phyloP scores from a whole-genome alignment of 2,329 filamentous ascomycete species.

The Aureobasidium sp. region DNA sequence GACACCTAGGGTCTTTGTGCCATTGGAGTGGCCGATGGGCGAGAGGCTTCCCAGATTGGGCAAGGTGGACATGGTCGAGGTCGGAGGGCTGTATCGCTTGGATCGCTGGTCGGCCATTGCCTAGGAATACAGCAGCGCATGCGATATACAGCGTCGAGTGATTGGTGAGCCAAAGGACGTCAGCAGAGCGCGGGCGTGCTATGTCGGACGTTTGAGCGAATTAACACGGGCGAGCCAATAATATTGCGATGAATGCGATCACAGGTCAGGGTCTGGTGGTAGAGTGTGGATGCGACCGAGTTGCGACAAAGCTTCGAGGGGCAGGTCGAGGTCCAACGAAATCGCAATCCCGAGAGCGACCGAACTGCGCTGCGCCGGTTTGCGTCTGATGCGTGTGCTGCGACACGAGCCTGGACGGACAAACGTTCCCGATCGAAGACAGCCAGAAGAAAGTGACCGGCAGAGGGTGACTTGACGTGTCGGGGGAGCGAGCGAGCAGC shows the following conservation, averaged over 20 bases:
- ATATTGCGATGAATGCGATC: not conserved
- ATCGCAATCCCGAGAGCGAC: not conserved
- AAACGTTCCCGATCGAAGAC: not conserved
- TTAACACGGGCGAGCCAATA: not conserved
- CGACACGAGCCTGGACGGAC: not conserved
- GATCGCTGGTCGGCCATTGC: constrained; percentile 7
- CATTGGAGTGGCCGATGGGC: not conserved
- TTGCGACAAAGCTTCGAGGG: constrained; percentile 4
- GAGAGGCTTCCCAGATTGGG: not conserved
- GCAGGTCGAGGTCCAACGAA: not conserved
- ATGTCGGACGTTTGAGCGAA: not conserved
- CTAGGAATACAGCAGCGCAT: not conserved
- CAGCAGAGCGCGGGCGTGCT: not conserved
- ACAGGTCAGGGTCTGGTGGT: not conserved
- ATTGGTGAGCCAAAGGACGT: not conserved
- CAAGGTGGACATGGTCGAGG: not conserved
- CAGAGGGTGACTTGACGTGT: not conserved
- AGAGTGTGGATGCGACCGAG: not conserved
- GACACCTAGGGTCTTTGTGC: not conserved
- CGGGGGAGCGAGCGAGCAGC: not conserved
- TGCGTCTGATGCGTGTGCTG: not conserved
- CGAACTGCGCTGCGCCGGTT: not conserved
- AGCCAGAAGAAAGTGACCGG: not conserved
- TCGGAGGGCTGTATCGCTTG: constrained; percentile 1
- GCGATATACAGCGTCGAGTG: not conserved